A percentile compares a stretch with the other conserved stretches of the same genome.
Evolutionary conservation across 1,284 basidiomycete genomes (phyloP).

Genomic region (Malassezia dermatis): DNA sequence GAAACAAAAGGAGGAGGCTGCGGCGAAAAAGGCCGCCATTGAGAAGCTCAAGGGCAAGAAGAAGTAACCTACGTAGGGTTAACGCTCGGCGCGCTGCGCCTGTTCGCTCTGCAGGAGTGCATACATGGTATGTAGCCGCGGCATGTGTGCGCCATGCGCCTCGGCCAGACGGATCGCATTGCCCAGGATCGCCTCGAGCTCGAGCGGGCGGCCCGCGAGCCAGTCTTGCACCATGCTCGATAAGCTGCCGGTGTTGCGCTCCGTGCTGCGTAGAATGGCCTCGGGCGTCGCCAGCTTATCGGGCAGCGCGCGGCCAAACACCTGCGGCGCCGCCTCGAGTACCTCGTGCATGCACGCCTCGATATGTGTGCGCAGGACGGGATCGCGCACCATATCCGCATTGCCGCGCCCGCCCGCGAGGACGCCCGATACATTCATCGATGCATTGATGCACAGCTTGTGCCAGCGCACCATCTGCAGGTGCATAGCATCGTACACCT

Average conservation of each 20-base stretch:
- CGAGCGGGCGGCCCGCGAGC: conserved; percentile 48
- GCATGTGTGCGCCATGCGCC: conserved; percentile 48
- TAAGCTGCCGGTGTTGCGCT: conserved; percentile 47
- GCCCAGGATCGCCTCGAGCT: conserved; percentile 49
- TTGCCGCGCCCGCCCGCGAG: conserved; percentile 50
- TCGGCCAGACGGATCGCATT: conserved; percentile 47
- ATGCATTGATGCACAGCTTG: conserved; percentile 50
- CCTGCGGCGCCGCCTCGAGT: conserved; percentile 44
- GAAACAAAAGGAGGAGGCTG: conserved; percentile 41
- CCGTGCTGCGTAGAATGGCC: conserved; percentile 47
- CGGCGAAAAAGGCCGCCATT: conserved; percentile 33
- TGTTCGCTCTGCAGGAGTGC: conserved; percentile 47
- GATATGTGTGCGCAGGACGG: conserved; percentile 47
- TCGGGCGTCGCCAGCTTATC: conserved; percentile 48
- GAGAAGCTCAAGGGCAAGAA: conserved; percentile 32
- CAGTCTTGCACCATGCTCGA: conserved; percentile 51
- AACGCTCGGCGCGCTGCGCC: neutral
- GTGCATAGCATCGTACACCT: conserved; percentile 46
- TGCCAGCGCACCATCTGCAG: conserved; percentile 52
- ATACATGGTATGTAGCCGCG: conserved; percentile 50
- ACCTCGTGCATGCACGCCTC: conserved; percentile 50
- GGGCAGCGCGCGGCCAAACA: conserved; percentile 47
- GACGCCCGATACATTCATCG: conserved; percentile 50
- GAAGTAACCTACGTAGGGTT: conserved; percentile 18
- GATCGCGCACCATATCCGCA: conserved; percentile 48